These are phyloP conservation scores for Lachnellula occidentalis DNA, from an alignment of 2,329 filamentous ascomycete genomes.

Conservation along the genomic window DNA sequence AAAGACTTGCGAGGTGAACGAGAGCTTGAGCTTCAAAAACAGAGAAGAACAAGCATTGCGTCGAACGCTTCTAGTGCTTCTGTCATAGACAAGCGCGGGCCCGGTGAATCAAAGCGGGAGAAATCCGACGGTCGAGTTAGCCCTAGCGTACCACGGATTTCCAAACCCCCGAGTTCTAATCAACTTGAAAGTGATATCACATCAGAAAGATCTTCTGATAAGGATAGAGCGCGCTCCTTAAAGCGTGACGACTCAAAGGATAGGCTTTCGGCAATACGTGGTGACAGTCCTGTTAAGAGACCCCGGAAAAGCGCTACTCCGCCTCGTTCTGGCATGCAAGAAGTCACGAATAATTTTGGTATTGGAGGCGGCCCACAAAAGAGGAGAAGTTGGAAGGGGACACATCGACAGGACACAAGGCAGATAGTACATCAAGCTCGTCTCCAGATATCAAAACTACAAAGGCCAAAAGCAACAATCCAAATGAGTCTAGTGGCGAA, in stretches of 20 bases:
- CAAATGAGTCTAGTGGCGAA: conserved; percentile 15
- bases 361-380: conserved; percentile 47
- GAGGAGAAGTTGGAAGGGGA: conserved; percentile 51
- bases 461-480: conserved; percentile 14
- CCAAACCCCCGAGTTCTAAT: conserved; percentile 10
- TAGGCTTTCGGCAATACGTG: conserved; percentile 40
- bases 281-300: conserved; percentile 51
- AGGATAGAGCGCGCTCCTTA: conserved; percentile 52
- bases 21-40: conserved; percentile 41
- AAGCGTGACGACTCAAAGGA: conserved; percentile 59
- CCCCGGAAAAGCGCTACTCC: conserved; percentile 56
- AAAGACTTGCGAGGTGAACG: conserved; percentile 54
- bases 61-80: conserved; percentile 48
- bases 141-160: conserved; percentile 17
- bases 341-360: conserved; percentile 46
- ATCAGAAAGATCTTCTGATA: conserved; percentile 21
- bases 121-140: conserved; percentile 41
- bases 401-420: conserved; percentile 11
- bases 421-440: conserved; percentile 22
- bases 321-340: conserved; percentile 38
- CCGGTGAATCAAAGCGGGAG: conserved; percentile 41
- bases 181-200: conserved; percentile 17
- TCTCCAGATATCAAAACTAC: conserved; percentile 24
- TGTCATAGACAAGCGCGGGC: conserved; percentile 43
- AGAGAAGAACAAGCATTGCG: conserved; percentile 50